Conservation (phyloP, 2,329 filamentous ascomycete species). For the Nannizzia gypsea region DNA sequence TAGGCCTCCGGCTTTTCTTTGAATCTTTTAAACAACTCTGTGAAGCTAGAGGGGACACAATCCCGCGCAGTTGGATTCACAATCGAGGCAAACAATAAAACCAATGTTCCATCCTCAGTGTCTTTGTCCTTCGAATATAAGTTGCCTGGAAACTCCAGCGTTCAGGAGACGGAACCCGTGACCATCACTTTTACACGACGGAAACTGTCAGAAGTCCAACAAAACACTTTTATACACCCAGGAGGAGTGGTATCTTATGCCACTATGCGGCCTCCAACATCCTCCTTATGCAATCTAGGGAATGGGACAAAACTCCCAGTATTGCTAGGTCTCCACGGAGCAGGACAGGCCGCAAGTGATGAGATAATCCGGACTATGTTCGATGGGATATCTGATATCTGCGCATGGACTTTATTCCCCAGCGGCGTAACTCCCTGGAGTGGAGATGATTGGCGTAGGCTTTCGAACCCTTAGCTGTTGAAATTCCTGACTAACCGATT, state of each 20-base stretch:
- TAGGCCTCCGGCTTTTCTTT: background rate
- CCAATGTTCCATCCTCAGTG: constrained; percentile 8
- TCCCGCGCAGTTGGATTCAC: constrained; percentile 24
- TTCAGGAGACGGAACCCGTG: constrained; percentile 13
- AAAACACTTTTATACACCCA: constrained; percentile 44
- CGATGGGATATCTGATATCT: constrained; percentile 40
- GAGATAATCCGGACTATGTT: constrained; percentile 37
- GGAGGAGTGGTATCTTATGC: constrained; percentile 46
- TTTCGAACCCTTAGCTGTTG: background rate
- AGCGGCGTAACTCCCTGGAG: constrained; percentile 49
- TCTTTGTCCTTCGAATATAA: constrained; percentile 16
- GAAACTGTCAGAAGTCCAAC: constrained; percentile 36
- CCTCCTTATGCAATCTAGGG: constrained; percentile 21
- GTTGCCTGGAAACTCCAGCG: background rate
- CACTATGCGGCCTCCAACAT: constrained; percentile 42
- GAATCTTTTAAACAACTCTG: constrained; percentile 6
- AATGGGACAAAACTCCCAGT: constrained; percentile 32
- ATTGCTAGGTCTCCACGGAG: constrained; percentile 44
- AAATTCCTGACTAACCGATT: background rate
- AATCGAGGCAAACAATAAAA: constrained; percentile 10
- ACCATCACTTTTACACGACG: constrained; percentile 14
- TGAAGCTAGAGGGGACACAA: constrained; percentile 24
- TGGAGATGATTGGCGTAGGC: constrained; percentile 49
- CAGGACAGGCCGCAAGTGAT: constrained; percentile 44
- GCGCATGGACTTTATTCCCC: constrained; percentile 45